Conservation (phyloP, 2,329 filamentous ascomycete genomes). For the Penicillium sp. region DNA sequence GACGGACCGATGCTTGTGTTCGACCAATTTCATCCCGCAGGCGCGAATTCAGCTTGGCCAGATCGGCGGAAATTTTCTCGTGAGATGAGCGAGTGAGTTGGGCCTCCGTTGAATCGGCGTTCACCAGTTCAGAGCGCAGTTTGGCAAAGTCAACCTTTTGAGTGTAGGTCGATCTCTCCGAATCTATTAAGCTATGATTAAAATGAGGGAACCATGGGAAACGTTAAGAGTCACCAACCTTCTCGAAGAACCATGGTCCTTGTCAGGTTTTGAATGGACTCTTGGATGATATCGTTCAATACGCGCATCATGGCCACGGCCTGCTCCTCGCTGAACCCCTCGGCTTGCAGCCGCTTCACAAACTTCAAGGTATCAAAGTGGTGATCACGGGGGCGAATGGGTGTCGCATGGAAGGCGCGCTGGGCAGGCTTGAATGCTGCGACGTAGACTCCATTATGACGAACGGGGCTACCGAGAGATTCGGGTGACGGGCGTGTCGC, state of each 20-base stretch:
- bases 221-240: conserved; percentile 48
- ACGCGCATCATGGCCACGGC: conserved; percentile 98
- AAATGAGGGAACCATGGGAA: background rate
- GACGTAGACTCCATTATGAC: conserved; percentile 51
- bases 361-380: conserved; percentile 99
- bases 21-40: conserved; percentile 91
- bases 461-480: conserved; percentile 34
- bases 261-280: conserved; percentile 96
- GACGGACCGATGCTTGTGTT: conserved; percentile 85
- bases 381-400: conserved; percentile 68
- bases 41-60: conserved; percentile 87
- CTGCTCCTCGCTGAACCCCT: conserved; percentile 95
- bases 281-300: conserved; percentile 92
- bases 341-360: conserved; percentile 81
- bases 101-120: conserved; percentile 86
- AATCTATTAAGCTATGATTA: conserved; percentile 34
- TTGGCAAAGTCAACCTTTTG: conserved; percentile 98
- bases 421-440: conserved; percentile 43
- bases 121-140: conserved; percentile 88
- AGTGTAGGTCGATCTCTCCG: conserved; percentile 59
- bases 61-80: conserved; percentile 89
- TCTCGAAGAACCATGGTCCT: conserved; percentile 97
- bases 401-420: conserved; percentile 64
- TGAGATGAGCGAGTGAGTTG: conserved; percentile 85
- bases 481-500: conserved; percentile 17